phyloP scores from a whole-genome alignment of 495 filamentous ascomycete species.

The Aspergillus baeticus region DNA sequence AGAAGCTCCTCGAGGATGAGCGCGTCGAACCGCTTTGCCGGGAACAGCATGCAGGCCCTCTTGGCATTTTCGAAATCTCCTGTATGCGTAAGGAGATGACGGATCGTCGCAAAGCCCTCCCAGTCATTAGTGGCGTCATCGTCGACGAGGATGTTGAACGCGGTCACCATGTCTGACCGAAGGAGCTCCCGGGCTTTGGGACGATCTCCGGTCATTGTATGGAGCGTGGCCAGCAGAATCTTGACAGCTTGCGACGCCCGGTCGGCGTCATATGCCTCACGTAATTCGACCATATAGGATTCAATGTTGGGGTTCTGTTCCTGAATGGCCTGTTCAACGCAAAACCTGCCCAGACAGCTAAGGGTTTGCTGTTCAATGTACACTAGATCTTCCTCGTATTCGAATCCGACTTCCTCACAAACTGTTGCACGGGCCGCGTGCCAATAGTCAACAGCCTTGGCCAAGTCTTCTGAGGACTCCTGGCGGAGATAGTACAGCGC shows the following conservation, averaged over 20 bases:
- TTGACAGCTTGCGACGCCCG: not conserved
- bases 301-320: not conserved
- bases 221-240: slow-evolving; percentile 2
- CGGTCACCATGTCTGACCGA: slow-evolving; percentile 8
- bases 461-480: not conserved
- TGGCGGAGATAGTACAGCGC: slow-evolving; percentile 3
- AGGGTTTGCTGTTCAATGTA: not conserved
- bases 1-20: slow-evolving; percentile 1
- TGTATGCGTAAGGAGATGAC: not conserved
- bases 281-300: not conserved
- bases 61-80: slow-evolving; percentile 13
- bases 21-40: not conserved
- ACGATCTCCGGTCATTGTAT: not conserved
- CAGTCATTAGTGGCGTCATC: slow-evolving; percentile 10
- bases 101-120: not conserved
- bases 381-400: not conserved
- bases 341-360: not conserved
- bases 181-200: slow-evolving; percentile 8
- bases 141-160: slow-evolving; percentile 13
- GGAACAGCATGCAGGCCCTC: slow-evolving; percentile 1
- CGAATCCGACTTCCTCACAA: not conserved
- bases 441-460: not conserved
- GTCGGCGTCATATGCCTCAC: not conserved
- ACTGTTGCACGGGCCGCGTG: not conserved
- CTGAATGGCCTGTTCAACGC: not conserved